Base-by-base conservation (phyloP, 78 protist genomes). In the Trichosphaerium sp. region DNA sequence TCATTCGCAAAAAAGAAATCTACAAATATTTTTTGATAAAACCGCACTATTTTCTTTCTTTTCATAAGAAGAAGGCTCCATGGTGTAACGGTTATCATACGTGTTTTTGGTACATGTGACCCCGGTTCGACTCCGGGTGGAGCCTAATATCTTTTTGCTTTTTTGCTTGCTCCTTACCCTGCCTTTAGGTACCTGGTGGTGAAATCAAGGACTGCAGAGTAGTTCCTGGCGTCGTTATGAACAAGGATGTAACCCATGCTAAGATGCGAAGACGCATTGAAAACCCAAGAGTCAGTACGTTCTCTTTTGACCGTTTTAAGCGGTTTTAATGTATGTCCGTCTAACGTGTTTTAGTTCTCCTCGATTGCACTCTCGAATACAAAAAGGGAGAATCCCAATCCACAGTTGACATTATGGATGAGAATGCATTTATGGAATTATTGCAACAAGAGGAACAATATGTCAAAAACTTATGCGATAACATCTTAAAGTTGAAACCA, bases 191-290 rank as follows among this genome's bases (percentile, higher is more conserved):
- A 55, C 98, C 99, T 21, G 99, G 99, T 37, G 99, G 99, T 10
- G 88, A 89, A 42, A 63, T 95, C 35, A 80, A 80, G 25, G 96
- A 95, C 39, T 85, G 89, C 31, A 38, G 49, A 32, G 98, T 96
- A 23, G 84, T 98, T 41, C 57, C 38, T 23, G 99, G 99, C 21
- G 96, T 96, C 15, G 83, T 95, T 87, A 28, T 96, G 51, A 94
- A 95, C 94, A 98, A 98, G 85, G 99, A 98, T 59, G 78, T 95
- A 42, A 85, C 87, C 4, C 99, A 98, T 77, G 74, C 94, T 23
- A 78, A 83, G 75, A 96, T 97, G 99, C 78, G 81, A 32, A 70
- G 99, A 11, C 52, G 76, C 52, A 93, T 98, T 52, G 92, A 87
- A 67, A 90, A 91, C 66, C 99, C 99, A 35, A 76, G 99, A 63